Evolutionary conservation across 139 green algal genomes (phyloP), one percentile per base, ranked within the genome.

Genomic region (Penium margaritaceum): DNA sequence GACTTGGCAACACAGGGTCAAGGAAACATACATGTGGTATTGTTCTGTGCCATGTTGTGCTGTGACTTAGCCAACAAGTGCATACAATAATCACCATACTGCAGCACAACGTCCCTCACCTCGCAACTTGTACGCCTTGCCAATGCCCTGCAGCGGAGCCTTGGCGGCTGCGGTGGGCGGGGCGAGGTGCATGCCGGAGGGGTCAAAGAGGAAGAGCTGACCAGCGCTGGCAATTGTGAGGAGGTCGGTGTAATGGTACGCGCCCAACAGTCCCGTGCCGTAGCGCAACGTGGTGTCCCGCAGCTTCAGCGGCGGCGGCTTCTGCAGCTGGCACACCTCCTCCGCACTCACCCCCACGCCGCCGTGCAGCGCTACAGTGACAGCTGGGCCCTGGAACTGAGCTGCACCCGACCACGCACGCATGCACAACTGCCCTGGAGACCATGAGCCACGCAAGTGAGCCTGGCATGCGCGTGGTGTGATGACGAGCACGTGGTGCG

Each of bases 181-280:
- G n/a, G n/a, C n/a, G 3, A 66, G 30, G 19, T 60, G 51, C 24
- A 46, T 17, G 7, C 88, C 88, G 9, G 72, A 77, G 24, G 88
- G 88, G 76, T 92, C 88, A 53, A 85, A 91, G 62, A 90, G 79
- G 67, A 79, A 84, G 19, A 87, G 82, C 14, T 46, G 64, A 37
- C 65, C 64, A 57, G 74, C 84, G 70, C 81, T 68, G 46, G 71
- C 43, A 5, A 80, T 61, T 3, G 61, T 36, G 21, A 81, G 36
- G 30, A 86, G 24, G 70, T 90, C 84, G 3, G 80, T 83, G n/a
- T 89, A 37, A 33, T 64, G 33, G 72, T 85, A 88, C 3, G 69
- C 63, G 24, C 57, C 41, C 17, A 82, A 37, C 65, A 89, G 73
- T 33, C 83, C 84, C 46, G 29, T 63, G 24, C 82, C 80, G 41